Base-by-base conservation (phyloP, 2,329 filamentous ascomycete genomes). In the Xylaria digitata region DNA sequence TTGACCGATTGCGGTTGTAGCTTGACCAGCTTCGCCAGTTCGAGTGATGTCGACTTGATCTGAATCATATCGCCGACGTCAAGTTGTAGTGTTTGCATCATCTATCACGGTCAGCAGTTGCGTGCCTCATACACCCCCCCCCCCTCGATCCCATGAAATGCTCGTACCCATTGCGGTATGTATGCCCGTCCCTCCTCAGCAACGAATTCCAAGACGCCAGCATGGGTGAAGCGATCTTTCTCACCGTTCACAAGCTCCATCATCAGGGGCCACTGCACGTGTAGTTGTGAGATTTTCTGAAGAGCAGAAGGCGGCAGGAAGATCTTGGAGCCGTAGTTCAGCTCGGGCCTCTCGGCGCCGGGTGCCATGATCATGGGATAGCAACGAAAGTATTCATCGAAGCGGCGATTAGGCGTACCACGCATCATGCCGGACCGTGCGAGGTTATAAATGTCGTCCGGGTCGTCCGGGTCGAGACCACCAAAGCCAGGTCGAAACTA, bases 341-440 rank as follows among this genome's bases (percentile, higher is more conserved):
- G 90, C 72, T 94, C 91, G 59, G 92, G 91, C 72, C 96, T 88
- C 75, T 97, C 94, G 43, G 93, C 89, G 2, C 95, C 94, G 13
- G 94, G 93, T 69, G 97, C 89, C 94, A 99, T 98, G 74, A 91
- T 90, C 75, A 97, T 87, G 49, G 96, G 96, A 77, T 98, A 99
- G 84, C 94, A 97, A 75, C 96, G 91, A 82, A 97, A 98, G 83
- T 97, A 98, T 81, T 99, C 96, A 80, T 99, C 95, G 83, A 99
- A 99, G 67, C 94, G 92, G 74, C 93, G 92, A 60, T 83, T 73
- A 81, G 84, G 75, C 78, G 84, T 79, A 60, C 84, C 80, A 66
- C 85, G 83, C 70, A 76, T 75, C 74, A 76, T 75, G 64, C 81
- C 80, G 30, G 78, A 75, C 30, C 80, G 79, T 46, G 82, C 82